phyloP scores from a whole-genome alignment of 2,329 filamentous ascomycete genomes.

The Sclerotiophoma versabilis region DNA sequence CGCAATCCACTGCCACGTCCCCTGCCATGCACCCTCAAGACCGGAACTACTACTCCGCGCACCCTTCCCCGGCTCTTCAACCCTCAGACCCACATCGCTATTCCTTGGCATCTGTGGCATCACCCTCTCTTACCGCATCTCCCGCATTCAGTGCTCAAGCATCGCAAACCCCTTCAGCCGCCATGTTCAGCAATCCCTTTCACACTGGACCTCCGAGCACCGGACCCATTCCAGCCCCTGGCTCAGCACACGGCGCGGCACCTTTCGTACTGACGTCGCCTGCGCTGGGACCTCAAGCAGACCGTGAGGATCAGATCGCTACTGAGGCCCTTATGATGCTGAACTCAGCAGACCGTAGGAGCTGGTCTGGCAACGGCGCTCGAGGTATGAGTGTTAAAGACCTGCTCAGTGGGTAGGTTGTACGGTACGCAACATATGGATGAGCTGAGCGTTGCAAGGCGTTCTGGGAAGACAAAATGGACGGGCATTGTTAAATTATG shows the following conservation, averaged over 20 bases:
- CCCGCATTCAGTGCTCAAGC: constrained; percentile 53
- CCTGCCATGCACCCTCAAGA: constrained; percentile 50
- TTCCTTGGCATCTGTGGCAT: constrained; percentile 51
- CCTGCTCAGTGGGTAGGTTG: constrained; percentile 48
- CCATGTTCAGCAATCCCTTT: constrained; percentile 36
- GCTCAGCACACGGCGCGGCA: constrained; percentile 34
- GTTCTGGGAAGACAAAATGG: constrained; percentile 4
- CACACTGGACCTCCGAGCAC: constrained; percentile 34
- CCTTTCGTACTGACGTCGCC: constrained; percentile 48
- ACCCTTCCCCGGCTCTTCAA: constrained; percentile 49
- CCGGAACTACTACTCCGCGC: constrained; percentile 52
- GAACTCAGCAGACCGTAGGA: constrained; percentile 74
- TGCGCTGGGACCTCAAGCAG: constrained; percentile 45
- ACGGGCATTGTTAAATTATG: not conserved
- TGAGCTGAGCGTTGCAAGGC: not conserved
- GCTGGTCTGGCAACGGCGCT: constrained; percentile 46
- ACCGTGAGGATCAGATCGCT: constrained; percentile 70
- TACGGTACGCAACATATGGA: not conserved
- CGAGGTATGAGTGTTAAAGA: constrained; percentile 57
- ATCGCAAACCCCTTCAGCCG: constrained; percentile 31
- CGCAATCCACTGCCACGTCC: constrained; percentile 50
- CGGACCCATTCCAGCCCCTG: constrained; percentile 26
- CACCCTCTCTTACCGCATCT: constrained; percentile 45
- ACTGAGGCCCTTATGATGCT: constrained; percentile 89
- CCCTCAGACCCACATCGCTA: constrained; percentile 58